Evolutionary conservation across 352 stramenopile genomes (phyloP).

Genomic region (Aphanomyces invadans): DNA sequence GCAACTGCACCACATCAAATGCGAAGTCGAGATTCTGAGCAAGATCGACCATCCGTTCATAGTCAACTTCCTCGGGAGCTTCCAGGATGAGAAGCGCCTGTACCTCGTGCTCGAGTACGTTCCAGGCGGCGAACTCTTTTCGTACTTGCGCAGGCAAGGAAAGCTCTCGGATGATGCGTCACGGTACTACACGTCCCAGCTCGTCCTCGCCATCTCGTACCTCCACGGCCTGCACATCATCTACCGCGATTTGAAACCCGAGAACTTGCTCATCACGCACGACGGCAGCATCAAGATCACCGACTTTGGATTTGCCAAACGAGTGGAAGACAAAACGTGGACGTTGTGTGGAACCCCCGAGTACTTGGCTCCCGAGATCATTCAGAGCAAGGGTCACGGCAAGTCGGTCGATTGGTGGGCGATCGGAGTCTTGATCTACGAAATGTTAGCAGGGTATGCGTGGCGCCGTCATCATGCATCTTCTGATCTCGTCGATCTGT

Average conservation of each 20-base stretch:
- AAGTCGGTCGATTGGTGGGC: constrained; percentile 90
- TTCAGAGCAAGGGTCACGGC: constrained; percentile 85
- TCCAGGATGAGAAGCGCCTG: constrained; percentile 84
- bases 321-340: constrained; percentile 85
- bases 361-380: constrained; percentile 91
- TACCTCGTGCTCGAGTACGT: constrained; percentile 91
- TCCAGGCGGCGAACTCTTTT: constrained; percentile 89
- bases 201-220: constrained; percentile 83
- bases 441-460: constrained; percentile 86
- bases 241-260: constrained; percentile 90
- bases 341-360: constrained; percentile 90
- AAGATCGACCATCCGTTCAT: constrained; percentile 87
- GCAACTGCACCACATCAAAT: constrained; percentile 88
- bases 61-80: constrained; percentile 77
- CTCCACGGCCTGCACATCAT: constrained; percentile 89
- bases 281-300: constrained; percentile 88
- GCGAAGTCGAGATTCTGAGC: constrained; percentile 85
- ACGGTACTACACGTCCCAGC: constrained; percentile 85
- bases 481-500: neutral
- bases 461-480: too few species aligned
- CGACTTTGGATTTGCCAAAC: constrained; percentile 92
- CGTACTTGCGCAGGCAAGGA: constrained; percentile 77
- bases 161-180: constrained; percentile 73
- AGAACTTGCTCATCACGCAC: constrained; percentile 88
- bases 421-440: constrained; percentile 86